Percentiles rank a stretch among this genome's conserved stretches.
Evolutionary conservation across 176 grass and related monocot genomes (phyloP).

Genomic region (Ensete ventricosum): DNA sequence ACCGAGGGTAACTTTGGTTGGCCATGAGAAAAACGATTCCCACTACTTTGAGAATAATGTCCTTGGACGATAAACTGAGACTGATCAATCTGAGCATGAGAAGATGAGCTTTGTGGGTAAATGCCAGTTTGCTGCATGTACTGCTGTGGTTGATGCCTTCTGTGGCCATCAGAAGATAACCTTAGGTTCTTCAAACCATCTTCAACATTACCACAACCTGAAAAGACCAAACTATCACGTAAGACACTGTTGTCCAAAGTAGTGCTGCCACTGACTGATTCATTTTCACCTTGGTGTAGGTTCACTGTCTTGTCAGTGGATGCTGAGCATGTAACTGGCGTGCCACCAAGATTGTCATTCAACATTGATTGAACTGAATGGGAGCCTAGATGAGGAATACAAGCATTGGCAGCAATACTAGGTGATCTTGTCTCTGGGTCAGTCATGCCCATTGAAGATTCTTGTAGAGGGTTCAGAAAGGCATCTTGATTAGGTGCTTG

Average conservation of each 20-base stretch:
- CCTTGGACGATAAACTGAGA: constrained; percentile 11
- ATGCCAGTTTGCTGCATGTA: constrained; percentile 9
- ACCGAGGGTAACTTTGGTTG: constrained; percentile 38
- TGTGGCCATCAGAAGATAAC: constrained; percentile 22
- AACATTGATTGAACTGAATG: constrained; percentile 13
- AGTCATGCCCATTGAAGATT: constrained; percentile 33
- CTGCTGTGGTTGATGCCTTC: constrained; percentile 1
- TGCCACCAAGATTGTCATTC: not conserved
- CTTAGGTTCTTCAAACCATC: constrained; percentile 48
- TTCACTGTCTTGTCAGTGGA: constrained; percentile 29
- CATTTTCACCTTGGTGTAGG: constrained; percentile 29
- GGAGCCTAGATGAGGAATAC: constrained; percentile 24
- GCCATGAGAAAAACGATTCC: constrained; percentile 4
- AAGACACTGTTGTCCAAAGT: constrained; percentile 25
- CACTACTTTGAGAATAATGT: constrained; percentile 3
- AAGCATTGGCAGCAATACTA: not conserved
- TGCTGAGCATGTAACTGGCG: constrained; percentile 27
- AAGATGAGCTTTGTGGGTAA: constrained; percentile 17
- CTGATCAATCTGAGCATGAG: constrained; percentile 36
- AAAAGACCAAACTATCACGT: constrained; percentile 15
- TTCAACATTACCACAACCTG: constrained; percentile 34
- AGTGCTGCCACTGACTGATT: constrained; percentile 11
- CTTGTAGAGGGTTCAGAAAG: constrained; percentile 28
- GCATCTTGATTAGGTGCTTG: constrained; percentile 19
- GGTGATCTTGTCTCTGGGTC: constrained; percentile 32